Evolutionary conservation across 768 basidiomycete species (phyloP), one percentile per base, ranked within the genome.

Genomic region (Coprinopsis cinerea): DNA sequence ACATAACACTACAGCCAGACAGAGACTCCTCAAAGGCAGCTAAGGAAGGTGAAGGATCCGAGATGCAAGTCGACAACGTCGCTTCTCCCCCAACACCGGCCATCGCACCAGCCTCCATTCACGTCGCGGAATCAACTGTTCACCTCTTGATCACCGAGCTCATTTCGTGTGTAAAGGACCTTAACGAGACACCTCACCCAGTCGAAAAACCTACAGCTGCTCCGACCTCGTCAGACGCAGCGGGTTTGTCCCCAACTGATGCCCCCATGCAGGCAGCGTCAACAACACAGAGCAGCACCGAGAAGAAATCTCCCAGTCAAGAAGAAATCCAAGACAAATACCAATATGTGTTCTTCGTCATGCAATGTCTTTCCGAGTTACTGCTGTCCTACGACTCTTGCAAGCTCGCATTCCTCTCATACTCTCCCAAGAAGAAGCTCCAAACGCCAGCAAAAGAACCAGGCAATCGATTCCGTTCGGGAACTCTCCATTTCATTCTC

Each of bases 301-400:
- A 44, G 14, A 36, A 44, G 14, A 44, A 53, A 3, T 15, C n/a
- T 22, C 36, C 1, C 53, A 57, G 43, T 37, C 48, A 57, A 15
- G 47, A 44, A 28, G 61, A 65, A 11, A 48, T 61, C 22, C 64
- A 68, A 39, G 72, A 74, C 53, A 70, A 67, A 25, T 66, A 72
- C 67, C 66, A 76, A 49, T 89, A 88, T 58, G 72, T 78, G 14
- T 88, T 84, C 59, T 92, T 94, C 75, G 68, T 92, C 54, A 91
- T 94, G 86, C 89, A 93, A 62, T 87, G 83, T 56, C 72, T 97
- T 40, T 90, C 92, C 2, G 96, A 99, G 67, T 71, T 98, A 9
- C 68, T 96, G 11, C 91, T 95, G 53, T 97, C 92, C 11, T 99
- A 98, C 59, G 86, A 92, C 56, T 65, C 82, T 4, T 94, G 92